phyloP scores from a whole-genome alignment of 352 stramenopile species.

The Phytophthora hibernalis region DNA sequence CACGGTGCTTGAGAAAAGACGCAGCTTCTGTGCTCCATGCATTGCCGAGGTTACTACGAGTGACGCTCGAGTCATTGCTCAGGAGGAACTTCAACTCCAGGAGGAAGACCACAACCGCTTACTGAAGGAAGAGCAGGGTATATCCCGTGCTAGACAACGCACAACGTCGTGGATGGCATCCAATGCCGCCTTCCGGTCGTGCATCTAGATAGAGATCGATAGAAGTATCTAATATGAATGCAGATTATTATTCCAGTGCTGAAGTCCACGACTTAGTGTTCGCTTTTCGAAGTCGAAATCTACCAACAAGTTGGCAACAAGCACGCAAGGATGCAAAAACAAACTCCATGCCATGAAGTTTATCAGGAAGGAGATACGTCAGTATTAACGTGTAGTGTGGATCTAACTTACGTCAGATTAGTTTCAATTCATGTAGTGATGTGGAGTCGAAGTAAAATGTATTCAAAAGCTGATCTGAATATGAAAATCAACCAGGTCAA shows the following conservation, averaged over 20 bases:
- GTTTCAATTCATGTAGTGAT: too few relatives aligned
- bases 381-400: too few relatives aligned
- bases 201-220: slow-evolving; percentile 9
- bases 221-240: slow-evolving; percentile 5
- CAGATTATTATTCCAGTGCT: slow-evolving; percentile 5
- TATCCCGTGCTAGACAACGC: slow-evolving; percentile 18
- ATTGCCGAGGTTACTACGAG: slow-evolving; percentile 22
- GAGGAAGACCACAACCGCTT: slow-evolving; percentile 9
- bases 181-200: slow-evolving; percentile 17
- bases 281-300: not conserved
- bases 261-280: not conserved
- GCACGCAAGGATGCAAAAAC: too few relatives aligned
- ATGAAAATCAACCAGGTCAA: too few relatives aligned
- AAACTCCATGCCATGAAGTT: too few relatives aligned
- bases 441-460: too few relatives aligned
- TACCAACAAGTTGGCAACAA: too few relatives aligned
- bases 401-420: too few relatives aligned
- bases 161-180: slow-evolving; percentile 27
- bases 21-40: slow-evolving; percentile 35
- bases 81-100: slow-evolving; percentile 26
- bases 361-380: too few relatives aligned
- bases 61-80: slow-evolving; percentile 28
- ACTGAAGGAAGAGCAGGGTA: slow-evolving; percentile 4
- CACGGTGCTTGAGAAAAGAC: slow-evolving; percentile 23
- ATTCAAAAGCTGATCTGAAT: too few relatives aligned